Conservation (phyloP, 2,329 filamentous ascomycete genomes). For the Verticillium isaacii region DNA sequence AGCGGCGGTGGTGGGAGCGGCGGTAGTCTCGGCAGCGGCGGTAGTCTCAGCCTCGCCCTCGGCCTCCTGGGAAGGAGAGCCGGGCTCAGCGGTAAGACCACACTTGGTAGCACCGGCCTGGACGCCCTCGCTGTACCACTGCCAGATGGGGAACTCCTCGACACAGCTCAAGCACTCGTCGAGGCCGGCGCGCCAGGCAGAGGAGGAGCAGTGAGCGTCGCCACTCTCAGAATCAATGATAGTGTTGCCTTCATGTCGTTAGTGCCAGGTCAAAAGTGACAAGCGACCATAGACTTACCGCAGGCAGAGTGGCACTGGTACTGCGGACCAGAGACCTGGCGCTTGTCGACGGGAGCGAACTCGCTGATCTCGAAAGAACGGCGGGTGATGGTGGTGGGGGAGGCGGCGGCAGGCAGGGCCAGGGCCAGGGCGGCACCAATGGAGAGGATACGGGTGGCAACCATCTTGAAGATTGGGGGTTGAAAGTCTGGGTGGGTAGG, state of each 20-base stretch:
- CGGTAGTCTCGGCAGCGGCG: background rate
- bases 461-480: slow-evolving; percentile 2
- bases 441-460: background rate
- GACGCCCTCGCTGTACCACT: slow-evolving; percentile 34
- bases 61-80: background rate
- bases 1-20: background rate
- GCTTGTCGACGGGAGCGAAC: background rate
- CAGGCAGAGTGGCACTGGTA: slow-evolving; percentile 3
- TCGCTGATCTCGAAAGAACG: background rate
- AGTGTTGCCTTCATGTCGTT: slow-evolving; percentile 19
- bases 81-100: slow-evolving; percentile 16
- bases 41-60: background rate
- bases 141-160: slow-evolving; percentile 36
- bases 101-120: slow-evolving; percentile 29
- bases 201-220: slow-evolving; percentile 24
- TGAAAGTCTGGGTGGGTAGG: background rate
- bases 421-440: slow-evolving; percentile 2
- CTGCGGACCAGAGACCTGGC: background rate
- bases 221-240: slow-evolving; percentile 18
- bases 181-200: slow-evolving; percentile 34
- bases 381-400: background rate
- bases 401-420: background rate
- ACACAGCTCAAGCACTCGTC: slow-evolving; percentile 40
- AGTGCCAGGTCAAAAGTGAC: background rate
- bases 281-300: background rate